phyloP scores from a whole-genome alignment of 345 rosid species.

The Brassica carinata region DNA sequence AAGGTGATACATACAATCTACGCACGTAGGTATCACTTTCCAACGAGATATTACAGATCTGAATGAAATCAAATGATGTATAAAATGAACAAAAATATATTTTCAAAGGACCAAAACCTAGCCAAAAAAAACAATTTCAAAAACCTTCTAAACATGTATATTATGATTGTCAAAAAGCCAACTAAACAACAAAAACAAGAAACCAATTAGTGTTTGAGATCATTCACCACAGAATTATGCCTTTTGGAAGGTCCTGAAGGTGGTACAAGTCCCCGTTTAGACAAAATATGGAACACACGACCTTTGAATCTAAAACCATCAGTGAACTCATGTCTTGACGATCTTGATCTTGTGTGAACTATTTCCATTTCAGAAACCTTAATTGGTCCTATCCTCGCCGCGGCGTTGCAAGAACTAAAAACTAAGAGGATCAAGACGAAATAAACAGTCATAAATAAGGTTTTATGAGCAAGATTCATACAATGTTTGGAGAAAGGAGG shows the following conservation, averaged over 20 bases:
- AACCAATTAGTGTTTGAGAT: conserved; percentile 22
- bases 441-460: conserved; percentile 11
- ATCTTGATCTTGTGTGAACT: conserved; percentile 31
- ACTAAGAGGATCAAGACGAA: conserved; percentile 43
- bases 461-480: conserved; percentile 28
- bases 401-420: conserved; percentile 41
- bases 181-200: not conserved
- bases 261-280: conserved; percentile 69
- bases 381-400: conserved; percentile 42
- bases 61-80: conserved; percentile 17
- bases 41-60: conserved; percentile 15
- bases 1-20: not conserved
- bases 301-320: conserved; percentile 49
- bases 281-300: conserved; percentile 59
- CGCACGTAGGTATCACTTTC: conserved; percentile 7
- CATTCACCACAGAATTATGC: conserved; percentile 55
- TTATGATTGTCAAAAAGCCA: conserved; percentile 10
- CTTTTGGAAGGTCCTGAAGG: conserved; percentile 86
- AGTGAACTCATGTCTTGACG: conserved; percentile 21
- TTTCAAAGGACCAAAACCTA: not conserved
- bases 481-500: not conserved
- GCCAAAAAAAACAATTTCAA: conserved; percentile 19
- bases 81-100: not conserved
- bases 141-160: conserved; percentile 2
- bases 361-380: conserved; percentile 13